phyloP scores from a whole-genome alignment of 106 monocot species.

The Allium fistulosum region DNA sequence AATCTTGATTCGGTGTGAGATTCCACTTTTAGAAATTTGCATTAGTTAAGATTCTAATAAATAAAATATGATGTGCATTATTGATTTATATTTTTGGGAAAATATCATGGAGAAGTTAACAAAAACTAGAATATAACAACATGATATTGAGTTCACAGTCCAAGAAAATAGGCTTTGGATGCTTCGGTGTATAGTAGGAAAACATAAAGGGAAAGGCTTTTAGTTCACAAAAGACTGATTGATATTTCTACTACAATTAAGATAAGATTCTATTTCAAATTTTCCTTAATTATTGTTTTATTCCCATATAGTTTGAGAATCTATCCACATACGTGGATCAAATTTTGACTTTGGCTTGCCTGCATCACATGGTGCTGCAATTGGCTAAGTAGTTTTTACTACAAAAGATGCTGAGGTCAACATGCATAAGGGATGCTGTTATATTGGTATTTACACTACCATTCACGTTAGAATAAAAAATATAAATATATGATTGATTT shows the following conservation, averaged over 20 bases:
- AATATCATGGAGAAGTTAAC: too few species aligned
- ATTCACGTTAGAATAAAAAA: not conserved
- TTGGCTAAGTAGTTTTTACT: conserved; percentile 84
- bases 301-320: conserved; percentile 57
- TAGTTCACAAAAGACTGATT: conserved; percentile 82
- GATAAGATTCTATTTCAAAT: not conserved
- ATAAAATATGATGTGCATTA: too few species aligned
- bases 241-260: conserved; percentile 60
- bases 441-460: conserved; percentile 55
- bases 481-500: not conserved
- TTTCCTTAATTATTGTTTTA: not conserved
- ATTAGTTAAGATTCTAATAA: too few species aligned
- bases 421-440: conserved; percentile 88
- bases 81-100: too few species aligned
- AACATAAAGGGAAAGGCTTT: conserved; percentile 78
- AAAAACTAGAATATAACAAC: conserved; percentile 13
- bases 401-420: conserved; percentile 90
- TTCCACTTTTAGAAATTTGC: too few species aligned
- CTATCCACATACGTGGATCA: conserved; percentile 75
- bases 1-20: too few species aligned
- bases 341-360: conserved; percentile 82
- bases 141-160: conserved; percentile 99
- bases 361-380: conserved; percentile 93
- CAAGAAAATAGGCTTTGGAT: conserved; percentile 97
- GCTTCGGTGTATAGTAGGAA: conserved; percentile 87